Evolutionary conservation across 345 rosid species (phyloP).

Genomic region (Kernera saxatilis): DNA sequence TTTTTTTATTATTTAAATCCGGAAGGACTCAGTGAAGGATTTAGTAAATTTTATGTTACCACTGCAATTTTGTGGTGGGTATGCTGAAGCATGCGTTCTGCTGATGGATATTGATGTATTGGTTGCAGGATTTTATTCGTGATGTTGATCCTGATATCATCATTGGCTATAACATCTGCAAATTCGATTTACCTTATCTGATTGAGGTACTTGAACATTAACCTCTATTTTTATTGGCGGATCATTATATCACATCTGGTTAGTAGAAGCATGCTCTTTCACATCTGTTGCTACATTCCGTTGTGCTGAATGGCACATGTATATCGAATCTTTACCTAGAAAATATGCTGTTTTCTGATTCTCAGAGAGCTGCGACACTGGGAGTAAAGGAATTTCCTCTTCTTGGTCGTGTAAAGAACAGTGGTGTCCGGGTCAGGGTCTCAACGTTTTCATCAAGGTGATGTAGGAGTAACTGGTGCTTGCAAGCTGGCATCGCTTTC

Average conservation of each 20-base stretch:
- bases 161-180: constrained; percentile 98
- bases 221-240: background rate
- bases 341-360: constrained; percentile 20
- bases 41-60: constrained; percentile 5
- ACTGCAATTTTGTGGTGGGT: constrained; percentile 13
- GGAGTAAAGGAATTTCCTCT: constrained; percentile 84
- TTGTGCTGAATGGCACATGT: constrained; percentile 1
- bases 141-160: constrained; percentile 96
- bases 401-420: constrained; percentile 82
- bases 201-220: constrained; percentile 63
- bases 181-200: constrained; percentile 95
- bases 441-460: constrained; percentile 95
- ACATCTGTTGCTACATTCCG: background rate
- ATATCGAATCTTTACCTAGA: background rate
- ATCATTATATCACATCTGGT: constrained; percentile 1
- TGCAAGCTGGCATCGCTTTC: constrained; percentile 6
- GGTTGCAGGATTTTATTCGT: constrained; percentile 71
- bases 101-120: constrained; percentile 30
- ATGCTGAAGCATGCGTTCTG: constrained; percentile 5
- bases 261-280: constrained; percentile 7
- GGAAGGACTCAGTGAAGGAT: background rate
- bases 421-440: constrained; percentile 80
- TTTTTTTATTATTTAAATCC: background rate
- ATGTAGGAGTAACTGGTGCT: constrained; percentile 7
- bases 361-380: constrained; percentile 81